Evolutionary conservation across 352 stramenopile genomes (phyloP).

Genomic region (Phytophthora syringae): DNA sequence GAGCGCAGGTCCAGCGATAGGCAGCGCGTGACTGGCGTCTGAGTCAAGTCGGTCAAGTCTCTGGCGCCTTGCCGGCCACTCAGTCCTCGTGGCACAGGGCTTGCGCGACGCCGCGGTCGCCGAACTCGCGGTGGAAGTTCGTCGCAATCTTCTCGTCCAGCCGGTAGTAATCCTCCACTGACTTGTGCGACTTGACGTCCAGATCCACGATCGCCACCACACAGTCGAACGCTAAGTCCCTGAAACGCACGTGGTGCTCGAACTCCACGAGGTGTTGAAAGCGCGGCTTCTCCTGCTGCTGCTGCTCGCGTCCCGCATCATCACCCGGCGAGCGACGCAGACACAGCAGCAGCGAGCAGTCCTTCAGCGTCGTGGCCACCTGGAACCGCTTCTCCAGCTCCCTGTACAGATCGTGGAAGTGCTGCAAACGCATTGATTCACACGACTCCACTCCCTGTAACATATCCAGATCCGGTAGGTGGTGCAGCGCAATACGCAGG

Average conservation of each 20-base stretch:
- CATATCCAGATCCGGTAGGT: slow-evolving; percentile 48
- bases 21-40: slow-evolving; percentile 1
- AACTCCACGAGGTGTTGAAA: slow-evolving; percentile 78
- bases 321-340: slow-evolving; percentile 57
- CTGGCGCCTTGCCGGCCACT: slow-evolving; percentile 12
- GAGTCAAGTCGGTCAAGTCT: slow-evolving; percentile 26
- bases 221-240: slow-evolving; percentile 76
- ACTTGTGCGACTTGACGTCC: slow-evolving; percentile 90
- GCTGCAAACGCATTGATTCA: slow-evolving; percentile 46
- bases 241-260: slow-evolving; percentile 67
- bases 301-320: slow-evolving; percentile 11
- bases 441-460: slow-evolving; percentile 41
- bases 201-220: slow-evolving; percentile 87
- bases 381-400: slow-evolving; percentile 78
- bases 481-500: slow-evolving; percentile 47
- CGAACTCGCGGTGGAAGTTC: slow-evolving; percentile 60
- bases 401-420: slow-evolving; percentile 61
- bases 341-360: slow-evolving; percentile 83
- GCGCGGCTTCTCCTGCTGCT: slow-evolving; percentile 16
- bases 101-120: slow-evolving; percentile 37
- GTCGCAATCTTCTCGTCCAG: slow-evolving; percentile 82
- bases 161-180: slow-evolving; percentile 80
- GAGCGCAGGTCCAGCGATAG: background rate
- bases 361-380: slow-evolving; percentile 85
- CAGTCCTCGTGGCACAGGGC: slow-evolving; percentile 49